Conservation (phyloP, 768 basidiomycete species). For the Trametes villosa region DNA sequence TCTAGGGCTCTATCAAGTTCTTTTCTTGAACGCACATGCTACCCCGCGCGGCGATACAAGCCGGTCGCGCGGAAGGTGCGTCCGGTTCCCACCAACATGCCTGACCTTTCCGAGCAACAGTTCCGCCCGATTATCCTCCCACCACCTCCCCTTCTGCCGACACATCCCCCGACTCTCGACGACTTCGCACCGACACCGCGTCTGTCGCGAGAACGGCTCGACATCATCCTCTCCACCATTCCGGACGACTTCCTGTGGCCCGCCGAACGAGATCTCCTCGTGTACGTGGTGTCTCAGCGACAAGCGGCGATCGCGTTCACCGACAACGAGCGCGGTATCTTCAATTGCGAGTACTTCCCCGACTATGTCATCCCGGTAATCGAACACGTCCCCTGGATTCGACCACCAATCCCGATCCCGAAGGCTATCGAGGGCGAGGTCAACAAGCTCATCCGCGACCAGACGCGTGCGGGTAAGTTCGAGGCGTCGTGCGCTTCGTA, state of each 20-base stretch:
- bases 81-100: slow-evolving; percentile 35
- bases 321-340: slow-evolving; percentile 37
- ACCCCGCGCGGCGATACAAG: slow-evolving; percentile 27
- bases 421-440: slow-evolving; percentile 13
- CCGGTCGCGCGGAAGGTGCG: slow-evolving; percentile 33
- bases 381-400: slow-evolving; percentile 40
- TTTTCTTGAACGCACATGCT: no score
- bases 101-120: slow-evolving; percentile 21
- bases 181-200: slow-evolving; percentile 7
- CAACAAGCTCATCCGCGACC: neutral
- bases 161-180: slow-evolving; percentile 12
- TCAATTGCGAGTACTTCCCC: slow-evolving; percentile 37
- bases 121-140: slow-evolving; percentile 20
- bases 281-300: slow-evolving; percentile 13
- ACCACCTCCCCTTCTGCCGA: neutral
- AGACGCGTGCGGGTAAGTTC: slow-evolving; percentile 20
- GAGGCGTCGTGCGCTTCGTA: slow-evolving; percentile 28
- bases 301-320: slow-evolving; percentile 31
- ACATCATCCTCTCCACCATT: slow-evolving; percentile 24
- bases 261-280: slow-evolving; percentile 24
- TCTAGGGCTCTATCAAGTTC: neutral
- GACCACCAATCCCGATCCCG: slow-evolving; percentile 26
- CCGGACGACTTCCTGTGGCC: slow-evolving; percentile 10
- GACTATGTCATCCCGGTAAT: slow-evolving; percentile 39
- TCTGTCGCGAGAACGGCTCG: slow-evolving; percentile 19